Conservation (phyloP, 2,329 filamentous ascomycete genomes). For the Fusarium floridanum region DNA sequence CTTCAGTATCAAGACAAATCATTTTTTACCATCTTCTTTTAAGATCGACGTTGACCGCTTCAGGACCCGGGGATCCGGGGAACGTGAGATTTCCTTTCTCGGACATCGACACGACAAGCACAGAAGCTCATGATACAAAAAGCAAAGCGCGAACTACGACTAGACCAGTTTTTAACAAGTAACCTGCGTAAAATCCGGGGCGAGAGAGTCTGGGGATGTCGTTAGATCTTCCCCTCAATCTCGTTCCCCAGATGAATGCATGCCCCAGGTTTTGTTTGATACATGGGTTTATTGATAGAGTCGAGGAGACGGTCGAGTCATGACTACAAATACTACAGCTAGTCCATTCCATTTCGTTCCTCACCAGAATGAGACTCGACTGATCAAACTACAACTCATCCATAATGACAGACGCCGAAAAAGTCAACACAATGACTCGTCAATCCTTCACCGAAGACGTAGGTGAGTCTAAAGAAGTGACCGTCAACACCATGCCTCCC, state of each 20-base stretch:
- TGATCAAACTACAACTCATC: not conserved
- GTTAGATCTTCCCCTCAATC: not conserved
- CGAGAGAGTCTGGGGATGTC: not conserved
- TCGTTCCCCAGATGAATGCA: not conserved
- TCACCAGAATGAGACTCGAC: not conserved
- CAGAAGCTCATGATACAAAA: not conserved
- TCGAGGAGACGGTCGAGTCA: not conserved
- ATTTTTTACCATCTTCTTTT: not conserved
- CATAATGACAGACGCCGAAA: not conserved
- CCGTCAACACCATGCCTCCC: not conserved
- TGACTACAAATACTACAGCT: not conserved
- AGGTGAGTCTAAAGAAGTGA: not conserved
- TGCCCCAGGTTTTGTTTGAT: not conserved
- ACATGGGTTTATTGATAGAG: not conserved
- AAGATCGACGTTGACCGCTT: not conserved
- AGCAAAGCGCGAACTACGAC: not conserved
- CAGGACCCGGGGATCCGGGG: not conserved
- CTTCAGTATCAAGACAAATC: not conserved
- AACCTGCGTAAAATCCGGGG: not conserved
- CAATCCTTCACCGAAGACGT: not conserved
- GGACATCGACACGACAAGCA: not conserved
- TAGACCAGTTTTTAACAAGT: not conserved
- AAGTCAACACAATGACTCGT: not conserved
- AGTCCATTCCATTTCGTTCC: not conserved
- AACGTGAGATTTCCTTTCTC: not conserved